These are phyloP conservation scores for Fonsecaea monophora DNA, from an alignment of 2,329 filamentous ascomycete genomes.

Conservation along the genomic window DNA sequence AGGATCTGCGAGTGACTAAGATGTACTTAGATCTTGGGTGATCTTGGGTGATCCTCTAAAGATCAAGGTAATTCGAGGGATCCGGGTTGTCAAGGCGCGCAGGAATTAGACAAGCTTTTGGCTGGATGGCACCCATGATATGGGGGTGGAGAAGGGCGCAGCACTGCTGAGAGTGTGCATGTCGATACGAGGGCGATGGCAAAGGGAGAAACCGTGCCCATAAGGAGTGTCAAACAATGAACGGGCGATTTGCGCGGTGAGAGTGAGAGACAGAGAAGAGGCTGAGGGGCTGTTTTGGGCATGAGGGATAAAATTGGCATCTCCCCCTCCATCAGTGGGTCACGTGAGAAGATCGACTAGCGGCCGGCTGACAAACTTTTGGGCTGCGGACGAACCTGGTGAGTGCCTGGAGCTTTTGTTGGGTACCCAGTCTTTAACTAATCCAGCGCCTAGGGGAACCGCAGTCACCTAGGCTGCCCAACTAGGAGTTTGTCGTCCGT, in stretches of 20 bases:
- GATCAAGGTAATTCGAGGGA: background rate
- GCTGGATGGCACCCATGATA: background rate
- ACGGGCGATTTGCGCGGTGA: background rate
- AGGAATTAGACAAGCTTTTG: background rate
- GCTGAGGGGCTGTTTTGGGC: background rate
- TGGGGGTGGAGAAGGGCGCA: background rate
- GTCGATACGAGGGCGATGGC: background rate
- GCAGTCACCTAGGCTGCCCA: background rate
- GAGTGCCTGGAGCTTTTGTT: slow-evolving; percentile 1
- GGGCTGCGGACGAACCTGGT: background rate
- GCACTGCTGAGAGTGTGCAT: background rate
- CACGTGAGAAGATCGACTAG: background rate
- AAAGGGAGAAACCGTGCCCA: background rate
- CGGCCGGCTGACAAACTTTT: background rate
- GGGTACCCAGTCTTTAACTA: background rate
- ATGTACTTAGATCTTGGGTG: slow-evolving; percentile 1
- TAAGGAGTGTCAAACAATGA: background rate
- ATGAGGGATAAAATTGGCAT: slow-evolving; percentile 6
- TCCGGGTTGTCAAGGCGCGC: background rate
- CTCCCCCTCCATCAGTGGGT: background rate
- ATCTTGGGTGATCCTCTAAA: slow-evolving; percentile 2
- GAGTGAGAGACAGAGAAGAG: background rate
- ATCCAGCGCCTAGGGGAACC: background rate
- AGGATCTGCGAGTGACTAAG: slow-evolving; percentile 1
- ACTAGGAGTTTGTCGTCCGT: background rate